Conservation (phyloP, 345 rosid genomes). For the Conringia planisiliqua region DNA sequence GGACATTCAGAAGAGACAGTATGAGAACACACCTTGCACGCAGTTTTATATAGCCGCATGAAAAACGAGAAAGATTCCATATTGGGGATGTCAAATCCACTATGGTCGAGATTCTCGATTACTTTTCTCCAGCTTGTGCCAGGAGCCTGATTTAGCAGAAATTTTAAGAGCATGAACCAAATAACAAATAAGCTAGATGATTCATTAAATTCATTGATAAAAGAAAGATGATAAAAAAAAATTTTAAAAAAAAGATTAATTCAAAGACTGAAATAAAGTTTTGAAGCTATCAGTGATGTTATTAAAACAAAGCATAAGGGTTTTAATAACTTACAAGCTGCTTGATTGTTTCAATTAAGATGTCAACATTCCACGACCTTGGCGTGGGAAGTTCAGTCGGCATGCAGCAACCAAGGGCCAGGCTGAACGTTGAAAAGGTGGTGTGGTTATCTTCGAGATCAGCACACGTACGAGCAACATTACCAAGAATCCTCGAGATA, state of each 20-base stretch:
- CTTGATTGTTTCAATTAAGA: constrained; percentile 68
- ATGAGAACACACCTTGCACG: constrained; percentile 65
- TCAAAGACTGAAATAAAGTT: not conserved
- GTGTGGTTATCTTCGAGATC: constrained; percentile 36
- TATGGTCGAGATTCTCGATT: constrained; percentile 78
- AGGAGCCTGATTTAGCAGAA: constrained; percentile 67
- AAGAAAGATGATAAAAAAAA: not conserved
- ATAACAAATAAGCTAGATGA: not conserved
- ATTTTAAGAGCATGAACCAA: not conserved
- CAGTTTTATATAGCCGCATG: constrained; percentile 67
- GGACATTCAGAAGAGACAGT: not conserved
- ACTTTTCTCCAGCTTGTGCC: constrained; percentile 73
- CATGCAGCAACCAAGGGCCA: constrained; percentile 64
- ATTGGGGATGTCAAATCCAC: constrained; percentile 74
- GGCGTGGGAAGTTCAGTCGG: constrained; percentile 36
- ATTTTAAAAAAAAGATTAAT: not conserved
- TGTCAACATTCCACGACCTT: constrained; percentile 73
- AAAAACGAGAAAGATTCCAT: constrained; percentile 82
- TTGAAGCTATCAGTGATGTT: not conserved
- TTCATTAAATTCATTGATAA: not conserved
- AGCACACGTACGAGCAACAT: constrained; percentile 44
- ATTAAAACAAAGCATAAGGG: not conserved
- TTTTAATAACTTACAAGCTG: constrained; percentile 55
- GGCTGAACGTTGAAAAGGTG: constrained; percentile 58
- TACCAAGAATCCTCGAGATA: constrained; percentile 65